Conservation (phyloP, 805 yeast species). For the Henningerozyma blattae region DNA sequence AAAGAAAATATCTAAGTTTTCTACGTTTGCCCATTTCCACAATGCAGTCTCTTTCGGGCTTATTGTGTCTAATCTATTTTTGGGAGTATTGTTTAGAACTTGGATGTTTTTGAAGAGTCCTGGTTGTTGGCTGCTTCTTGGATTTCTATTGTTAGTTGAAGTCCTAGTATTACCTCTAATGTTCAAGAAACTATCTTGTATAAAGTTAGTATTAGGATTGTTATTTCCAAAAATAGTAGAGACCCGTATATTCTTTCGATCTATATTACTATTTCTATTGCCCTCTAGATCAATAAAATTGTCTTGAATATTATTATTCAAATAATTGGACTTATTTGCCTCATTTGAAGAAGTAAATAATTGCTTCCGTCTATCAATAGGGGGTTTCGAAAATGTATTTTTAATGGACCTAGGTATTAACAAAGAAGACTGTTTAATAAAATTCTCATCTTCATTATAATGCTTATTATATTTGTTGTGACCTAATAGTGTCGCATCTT, state of each 20-base stretch:
- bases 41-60: slow-evolving; percentile 67
- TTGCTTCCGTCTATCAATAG: slow-evolving; percentile 3
- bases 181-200: background rate
- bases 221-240: background rate
- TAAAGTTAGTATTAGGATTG: background rate
- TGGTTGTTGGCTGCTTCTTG: slow-evolving; percentile 10
- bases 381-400: no score
- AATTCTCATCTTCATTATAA: no score
- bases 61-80: slow-evolving; percentile 28
- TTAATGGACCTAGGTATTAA: no score
- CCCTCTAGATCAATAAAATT: background rate
- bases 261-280: background rate
- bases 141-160: slow-evolving; percentile 1
- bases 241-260: no score
- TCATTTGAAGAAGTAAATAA: slow-evolving; percentile 8
- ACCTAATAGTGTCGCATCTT: no score
- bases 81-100: slow-evolving; percentile 17
- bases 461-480: no score
- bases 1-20: slow-evolving; percentile 77
- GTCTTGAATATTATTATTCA: background rate
- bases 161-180: background rate
- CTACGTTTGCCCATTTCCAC: slow-evolving; percentile 95
- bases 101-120: slow-evolving; percentile 13
- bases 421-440: no score
- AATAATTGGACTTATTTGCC: background rate